These are phyloP conservation scores for Trichoderma sp. DNA, from an alignment of 2,329 filamentous ascomycete genomes.

Conservation along the genomic window DNA sequence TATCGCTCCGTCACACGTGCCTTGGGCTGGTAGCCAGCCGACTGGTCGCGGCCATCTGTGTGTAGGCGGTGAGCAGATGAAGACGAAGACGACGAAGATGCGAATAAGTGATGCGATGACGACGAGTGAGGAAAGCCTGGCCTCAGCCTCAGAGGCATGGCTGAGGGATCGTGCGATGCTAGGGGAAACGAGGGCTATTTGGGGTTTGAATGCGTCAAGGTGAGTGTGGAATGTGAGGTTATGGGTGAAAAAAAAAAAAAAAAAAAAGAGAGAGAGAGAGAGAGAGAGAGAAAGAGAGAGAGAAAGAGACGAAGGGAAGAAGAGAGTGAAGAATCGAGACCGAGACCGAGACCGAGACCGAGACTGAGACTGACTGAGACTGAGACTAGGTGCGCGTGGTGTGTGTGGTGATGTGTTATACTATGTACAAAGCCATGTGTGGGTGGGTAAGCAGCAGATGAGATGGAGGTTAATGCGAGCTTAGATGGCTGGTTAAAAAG, in stretches of 20 bases:
- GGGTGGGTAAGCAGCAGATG: neutral
- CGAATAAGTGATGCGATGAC: slow-evolving; percentile 20
- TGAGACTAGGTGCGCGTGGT: neutral
- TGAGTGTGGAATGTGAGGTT: neutral
- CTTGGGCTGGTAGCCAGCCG: slow-evolving; percentile 65
- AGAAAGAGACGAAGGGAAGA: slow-evolving; percentile 13
- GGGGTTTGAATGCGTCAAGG: neutral
- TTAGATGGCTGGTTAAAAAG: slow-evolving; percentile 7
- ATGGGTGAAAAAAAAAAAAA: too few relatives aligned
- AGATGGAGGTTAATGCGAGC: slow-evolving; percentile 9
- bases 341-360: neutral
- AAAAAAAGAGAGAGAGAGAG: too few relatives aligned
- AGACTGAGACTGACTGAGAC: neutral
- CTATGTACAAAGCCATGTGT: neutral
- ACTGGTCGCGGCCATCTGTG: slow-evolving; percentile 53
- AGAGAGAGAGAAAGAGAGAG: too few relatives aligned
- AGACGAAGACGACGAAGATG: slow-evolving; percentile 17
- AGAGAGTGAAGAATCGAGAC: neutral
- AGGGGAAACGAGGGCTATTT: neutral
- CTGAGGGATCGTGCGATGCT: neutral
- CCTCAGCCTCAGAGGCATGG: slow-evolving; percentile 37
- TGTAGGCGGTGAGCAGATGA: slow-evolving; percentile 36
- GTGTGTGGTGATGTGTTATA: neutral
- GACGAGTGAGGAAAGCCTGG: slow-evolving; percentile 27
- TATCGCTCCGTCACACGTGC: slow-evolving; percentile 89